A percentile compares a stretch with the other conserved stretches of the same genome.
Conservation (phyloP, 768 basidiomycete species). For the Naganishia vishniacii region DNA sequence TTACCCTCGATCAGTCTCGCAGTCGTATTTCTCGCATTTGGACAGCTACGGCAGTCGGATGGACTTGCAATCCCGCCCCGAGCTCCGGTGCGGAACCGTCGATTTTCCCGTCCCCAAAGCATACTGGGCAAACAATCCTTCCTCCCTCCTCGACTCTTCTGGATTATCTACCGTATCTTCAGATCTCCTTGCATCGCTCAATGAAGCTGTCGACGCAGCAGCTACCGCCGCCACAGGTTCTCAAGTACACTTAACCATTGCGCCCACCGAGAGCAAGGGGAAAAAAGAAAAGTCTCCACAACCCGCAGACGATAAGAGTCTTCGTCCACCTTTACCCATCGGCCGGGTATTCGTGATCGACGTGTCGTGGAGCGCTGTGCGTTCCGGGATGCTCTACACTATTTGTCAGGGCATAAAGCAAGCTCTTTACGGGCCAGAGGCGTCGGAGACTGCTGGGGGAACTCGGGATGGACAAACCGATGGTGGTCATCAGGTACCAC, state of each 20-base stretch:
- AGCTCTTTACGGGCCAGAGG: conserved; percentile 59
- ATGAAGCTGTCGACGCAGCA: conserved; percentile 34
- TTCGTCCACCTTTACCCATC: conserved; percentile 54
- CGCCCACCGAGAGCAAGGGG: neutral
- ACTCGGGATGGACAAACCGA: conserved; percentile 49
- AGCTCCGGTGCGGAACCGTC: conserved; percentile 82
- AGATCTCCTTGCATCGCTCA: conserved; percentile 39
- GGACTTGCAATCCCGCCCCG: conserved; percentile 75
- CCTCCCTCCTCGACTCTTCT: conserved; percentile 53
- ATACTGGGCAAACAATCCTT: conserved; percentile 67
- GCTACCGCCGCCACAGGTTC: neutral
- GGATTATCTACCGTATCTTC: conserved; percentile 39
- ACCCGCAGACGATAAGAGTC: conserved; percentile 31
- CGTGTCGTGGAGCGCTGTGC: conserved; percentile 63
- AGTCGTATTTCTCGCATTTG: conserved; percentile 77
- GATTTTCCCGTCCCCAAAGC: conserved; percentile 77
- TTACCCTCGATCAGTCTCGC: no score
- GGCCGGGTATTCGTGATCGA: conserved; percentile 83
- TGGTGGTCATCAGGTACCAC: conserved; percentile 30
- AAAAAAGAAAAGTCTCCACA: conserved; percentile 24
- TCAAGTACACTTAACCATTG: neutral
- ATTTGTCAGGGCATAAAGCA: conserved; percentile 62
- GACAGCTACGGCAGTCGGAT: conserved; percentile 70
- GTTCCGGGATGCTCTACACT: conserved; percentile 64
- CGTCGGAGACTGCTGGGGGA: conserved; percentile 36